Percentiles rank a stretch among this genome's conserved stretches.
phyloP scores from a whole-genome alignment of 257 asterid genomes.

The Ilex asprella region DNA sequence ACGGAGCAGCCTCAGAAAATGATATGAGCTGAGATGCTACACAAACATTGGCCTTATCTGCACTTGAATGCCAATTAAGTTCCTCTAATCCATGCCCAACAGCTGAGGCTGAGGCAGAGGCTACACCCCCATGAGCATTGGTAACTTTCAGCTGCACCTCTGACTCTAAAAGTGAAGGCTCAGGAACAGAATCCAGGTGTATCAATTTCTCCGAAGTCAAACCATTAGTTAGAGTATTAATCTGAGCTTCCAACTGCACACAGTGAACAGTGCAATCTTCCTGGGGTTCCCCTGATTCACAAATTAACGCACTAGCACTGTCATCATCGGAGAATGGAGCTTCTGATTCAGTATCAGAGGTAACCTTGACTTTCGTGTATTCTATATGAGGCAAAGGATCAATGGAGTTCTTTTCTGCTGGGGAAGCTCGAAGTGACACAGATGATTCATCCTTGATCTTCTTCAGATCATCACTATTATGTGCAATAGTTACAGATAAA shows the following conservation, averaged over 20 bases:
- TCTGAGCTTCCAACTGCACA: slow-evolving; percentile 12
- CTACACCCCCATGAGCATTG: slow-evolving; percentile 14
- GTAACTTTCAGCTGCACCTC: slow-evolving; percentile 17
- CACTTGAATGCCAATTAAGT: slow-evolving; percentile 33
- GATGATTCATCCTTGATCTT: slow-evolving; percentile 22
- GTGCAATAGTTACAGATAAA: slow-evolving; percentile 10
- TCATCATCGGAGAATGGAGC: slow-evolving; percentile 22
- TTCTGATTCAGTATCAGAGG: slow-evolving; percentile 32
- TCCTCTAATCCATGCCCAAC: slow-evolving; percentile 35
- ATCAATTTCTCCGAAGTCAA: slow-evolving; percentile 28
- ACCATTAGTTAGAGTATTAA: slow-evolving; percentile 14
- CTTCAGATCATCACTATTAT: slow-evolving; percentile 18
- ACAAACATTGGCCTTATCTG: slow-evolving; percentile 12
- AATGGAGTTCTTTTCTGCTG: slow-evolving; percentile 4
- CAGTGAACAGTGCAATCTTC: slow-evolving; percentile 8
- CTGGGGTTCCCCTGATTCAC: slow-evolving; percentile 8
- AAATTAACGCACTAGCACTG: slow-evolving; percentile 8
- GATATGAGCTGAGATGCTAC: slow-evolving; percentile 24
- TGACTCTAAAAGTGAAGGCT: slow-evolving; percentile 21
- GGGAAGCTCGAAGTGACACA: background rate
- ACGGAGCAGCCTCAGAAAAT: slow-evolving; percentile 20
- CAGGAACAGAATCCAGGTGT: slow-evolving; percentile 24
- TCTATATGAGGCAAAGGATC: slow-evolving; percentile 24
- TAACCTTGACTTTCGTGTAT: slow-evolving; percentile 26
- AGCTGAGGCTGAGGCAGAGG: slow-evolving; percentile 22